Evolutionary conservation across 495 filamentous ascomycete genomes (phyloP).

Genomic region (Lophiotrema nucula): DNA sequence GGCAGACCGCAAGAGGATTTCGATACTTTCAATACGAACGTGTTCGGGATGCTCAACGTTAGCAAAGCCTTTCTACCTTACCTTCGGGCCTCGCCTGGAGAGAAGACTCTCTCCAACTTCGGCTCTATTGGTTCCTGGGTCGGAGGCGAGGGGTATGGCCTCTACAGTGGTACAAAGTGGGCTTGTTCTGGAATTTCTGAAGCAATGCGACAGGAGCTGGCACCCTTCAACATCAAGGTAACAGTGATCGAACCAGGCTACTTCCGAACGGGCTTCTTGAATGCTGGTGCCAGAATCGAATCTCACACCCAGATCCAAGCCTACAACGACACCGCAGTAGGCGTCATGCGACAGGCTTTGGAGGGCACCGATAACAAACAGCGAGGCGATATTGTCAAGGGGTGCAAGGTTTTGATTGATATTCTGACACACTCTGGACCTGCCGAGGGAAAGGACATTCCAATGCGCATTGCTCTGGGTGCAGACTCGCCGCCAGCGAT

Average conservation of each 20-base stretch:
- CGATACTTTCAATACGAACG: constrained; percentile 48
- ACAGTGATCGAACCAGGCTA: constrained; percentile 51
- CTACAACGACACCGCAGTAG: constrained; percentile 23
- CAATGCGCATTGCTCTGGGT: constrained; percentile 49
- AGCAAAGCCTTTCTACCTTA: constrained; percentile 50
- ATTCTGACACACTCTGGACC: constrained; percentile 46
- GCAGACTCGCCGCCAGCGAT: constrained; percentile 45
- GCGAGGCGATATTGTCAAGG: constrained; percentile 53
- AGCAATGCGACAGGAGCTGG: constrained; percentile 50
- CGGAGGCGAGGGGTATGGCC: constrained; percentile 41
- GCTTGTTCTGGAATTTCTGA: constrained; percentile 45
- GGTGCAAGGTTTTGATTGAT: constrained; percentile 49
- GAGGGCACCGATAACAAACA: constrained; percentile 38
- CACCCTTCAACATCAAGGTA: constrained; percentile 48
- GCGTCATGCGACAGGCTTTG: constrained; percentile 9
- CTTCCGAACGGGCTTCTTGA: constrained; percentile 50
- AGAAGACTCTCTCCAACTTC: constrained; percentile 51
- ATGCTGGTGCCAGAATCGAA: constrained; percentile 16
- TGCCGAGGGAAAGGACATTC: constrained; percentile 43
- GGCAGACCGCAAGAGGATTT: constrained; percentile 41
- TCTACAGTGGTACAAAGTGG: constrained; percentile 56
- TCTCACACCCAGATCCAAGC: constrained; percentile 21
- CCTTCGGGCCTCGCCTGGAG: constrained; percentile 43
- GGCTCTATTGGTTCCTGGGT: constrained; percentile 48
- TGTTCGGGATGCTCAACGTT: constrained; percentile 51